Evolutionary conservation across 2,329 filamentous ascomycete species (phyloP).

Genomic region (Alternaria metachromatica): DNA sequence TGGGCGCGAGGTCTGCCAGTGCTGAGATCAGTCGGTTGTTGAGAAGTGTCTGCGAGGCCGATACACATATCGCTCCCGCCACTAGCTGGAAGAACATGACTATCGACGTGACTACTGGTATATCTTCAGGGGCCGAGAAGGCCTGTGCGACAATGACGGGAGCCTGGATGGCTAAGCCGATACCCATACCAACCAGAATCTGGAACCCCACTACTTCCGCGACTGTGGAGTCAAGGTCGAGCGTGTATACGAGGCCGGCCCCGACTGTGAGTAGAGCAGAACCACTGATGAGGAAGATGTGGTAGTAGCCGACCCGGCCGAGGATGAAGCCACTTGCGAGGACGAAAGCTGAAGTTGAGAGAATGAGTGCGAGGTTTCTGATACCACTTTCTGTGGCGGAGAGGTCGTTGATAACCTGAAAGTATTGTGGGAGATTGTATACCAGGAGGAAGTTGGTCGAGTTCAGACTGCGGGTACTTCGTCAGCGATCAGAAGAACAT

Average conservation of each 20-base stretch:
- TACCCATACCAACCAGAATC: conserved; percentile 51
- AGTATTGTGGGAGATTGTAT: conserved; percentile 59
- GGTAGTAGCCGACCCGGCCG: conserved; percentile 41
- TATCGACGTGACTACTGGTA: neutral
- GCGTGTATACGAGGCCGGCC: conserved; percentile 53
- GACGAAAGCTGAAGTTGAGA: conserved; percentile 32
- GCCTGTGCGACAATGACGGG: conserved; percentile 48
- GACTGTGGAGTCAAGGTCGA: conserved; percentile 45
- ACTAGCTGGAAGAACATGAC: neutral
- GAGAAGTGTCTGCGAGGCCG: no score
- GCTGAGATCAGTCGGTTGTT: no score
- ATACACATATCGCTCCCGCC: no score
- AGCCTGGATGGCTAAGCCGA: conserved; percentile 31
- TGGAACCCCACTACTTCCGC: conserved; percentile 57
- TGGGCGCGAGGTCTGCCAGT: no score
- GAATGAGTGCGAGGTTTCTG: conserved; percentile 52
- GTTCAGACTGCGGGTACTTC: conserved; percentile 13
- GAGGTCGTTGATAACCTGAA: conserved; percentile 51
- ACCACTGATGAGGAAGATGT: conserved; percentile 43
- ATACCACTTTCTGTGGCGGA: conserved; percentile 50
- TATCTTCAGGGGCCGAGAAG: neutral
- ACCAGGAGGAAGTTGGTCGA: conserved; percentile 42
- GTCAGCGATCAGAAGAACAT: neutral
- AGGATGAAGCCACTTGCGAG: neutral
- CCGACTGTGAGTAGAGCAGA: conserved; percentile 41